Percentiles rank a stretch among this genome's conserved stretches.
These are phyloP conservation scores for Taphrina pruni DNA, from an alignment of 1,139 yeast genomes.

Conservation along the genomic window DNA sequence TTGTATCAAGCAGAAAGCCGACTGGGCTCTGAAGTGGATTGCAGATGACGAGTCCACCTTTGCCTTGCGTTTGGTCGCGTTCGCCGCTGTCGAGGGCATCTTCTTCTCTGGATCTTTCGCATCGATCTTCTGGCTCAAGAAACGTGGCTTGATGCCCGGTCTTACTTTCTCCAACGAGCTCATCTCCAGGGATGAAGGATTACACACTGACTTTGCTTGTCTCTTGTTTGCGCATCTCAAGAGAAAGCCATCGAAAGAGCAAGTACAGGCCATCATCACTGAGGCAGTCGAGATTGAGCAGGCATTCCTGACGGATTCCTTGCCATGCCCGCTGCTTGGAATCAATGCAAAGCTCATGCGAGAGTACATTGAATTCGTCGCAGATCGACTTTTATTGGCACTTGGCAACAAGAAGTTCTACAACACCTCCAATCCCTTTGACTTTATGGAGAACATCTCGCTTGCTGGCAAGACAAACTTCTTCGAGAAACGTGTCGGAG, in stretches of 20 bases:
- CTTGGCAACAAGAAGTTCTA: constrained; percentile 88
- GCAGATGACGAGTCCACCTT: constrained; percentile 82
- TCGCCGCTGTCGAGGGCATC: constrained; percentile 98
- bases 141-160: constrained; percentile 98
- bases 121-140: constrained; percentile 93
- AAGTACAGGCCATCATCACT: constrained; percentile 82
- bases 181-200: constrained; percentile 97
- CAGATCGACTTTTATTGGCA: constrained; percentile 88
- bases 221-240: constrained; percentile 88
- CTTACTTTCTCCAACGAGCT: constrained; percentile 94
- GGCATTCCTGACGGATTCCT: constrained; percentile 90
- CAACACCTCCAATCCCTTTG: constrained; percentile 92
- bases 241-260: constrained; percentile 79
- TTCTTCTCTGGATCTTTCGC: constrained; percentile 98
- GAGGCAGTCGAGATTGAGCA: constrained; percentile 96
- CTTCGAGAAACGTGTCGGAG: constrained; percentile 98
- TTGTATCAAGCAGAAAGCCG: constrained; percentile 93
- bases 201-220: constrained; percentile 98
- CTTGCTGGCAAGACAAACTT: constrained; percentile 98
- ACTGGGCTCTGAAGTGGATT: constrained; percentile 98
- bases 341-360: constrained; percentile 92
- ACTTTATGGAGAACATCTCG: constrained; percentile 97
- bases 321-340: constrained; percentile 89
- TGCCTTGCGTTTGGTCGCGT: constrained; percentile 95
- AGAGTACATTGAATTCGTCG: constrained; percentile 96